Conservation (phyloP, 192 early-diverging fungal species). For the Linnemannia schmuckeri region DNA sequence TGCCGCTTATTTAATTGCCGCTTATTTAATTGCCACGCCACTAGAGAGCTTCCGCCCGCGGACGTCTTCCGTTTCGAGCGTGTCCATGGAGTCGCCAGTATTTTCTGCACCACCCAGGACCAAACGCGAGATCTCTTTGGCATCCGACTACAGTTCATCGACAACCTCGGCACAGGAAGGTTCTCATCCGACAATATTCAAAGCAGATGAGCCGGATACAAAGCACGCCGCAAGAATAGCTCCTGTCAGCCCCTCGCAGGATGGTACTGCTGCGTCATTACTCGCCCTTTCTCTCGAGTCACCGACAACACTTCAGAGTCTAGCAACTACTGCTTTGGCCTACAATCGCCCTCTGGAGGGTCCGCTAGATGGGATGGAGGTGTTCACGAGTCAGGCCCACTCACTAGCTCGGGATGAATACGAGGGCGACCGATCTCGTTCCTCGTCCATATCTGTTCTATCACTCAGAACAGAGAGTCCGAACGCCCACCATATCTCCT, state of each 20-base stretch:
- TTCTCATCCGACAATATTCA: constrained; percentile 22
- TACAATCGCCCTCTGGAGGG: not conserved
- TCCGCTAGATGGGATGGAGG: not conserved
- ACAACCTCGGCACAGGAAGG: constrained; percentile 33
- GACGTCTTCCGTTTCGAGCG: constrained; percentile 21
- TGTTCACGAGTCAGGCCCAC: not conserved
- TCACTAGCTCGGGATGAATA: not conserved
- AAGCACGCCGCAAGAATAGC: not conserved
- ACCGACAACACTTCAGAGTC: not conserved
- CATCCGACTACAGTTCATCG: constrained; percentile 29
- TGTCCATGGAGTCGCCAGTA: constrained; percentile 15
- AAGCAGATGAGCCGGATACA: constrained; percentile 8
- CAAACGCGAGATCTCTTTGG: constrained; percentile 22
- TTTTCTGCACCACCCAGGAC: not conserved
- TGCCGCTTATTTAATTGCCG: not conserved
- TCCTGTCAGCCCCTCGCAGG: constrained; percentile 27
- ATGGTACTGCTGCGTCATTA: constrained; percentile 23
- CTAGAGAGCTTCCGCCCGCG: not conserved
- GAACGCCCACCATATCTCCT: not conserved
- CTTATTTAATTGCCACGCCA: not conserved
- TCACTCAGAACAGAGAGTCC: constrained; percentile 25
- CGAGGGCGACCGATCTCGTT: constrained; percentile 12
- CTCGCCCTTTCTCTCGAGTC: constrained; percentile 36
- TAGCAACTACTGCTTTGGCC: not conserved
- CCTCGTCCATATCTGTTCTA: constrained; percentile 22